A percentile compares a stretch with the other conserved stretches of the same genome.
Evolutionary conservation across 768 basidiomycete genomes (phyloP).

Genomic region (Russula brevipes): DNA sequence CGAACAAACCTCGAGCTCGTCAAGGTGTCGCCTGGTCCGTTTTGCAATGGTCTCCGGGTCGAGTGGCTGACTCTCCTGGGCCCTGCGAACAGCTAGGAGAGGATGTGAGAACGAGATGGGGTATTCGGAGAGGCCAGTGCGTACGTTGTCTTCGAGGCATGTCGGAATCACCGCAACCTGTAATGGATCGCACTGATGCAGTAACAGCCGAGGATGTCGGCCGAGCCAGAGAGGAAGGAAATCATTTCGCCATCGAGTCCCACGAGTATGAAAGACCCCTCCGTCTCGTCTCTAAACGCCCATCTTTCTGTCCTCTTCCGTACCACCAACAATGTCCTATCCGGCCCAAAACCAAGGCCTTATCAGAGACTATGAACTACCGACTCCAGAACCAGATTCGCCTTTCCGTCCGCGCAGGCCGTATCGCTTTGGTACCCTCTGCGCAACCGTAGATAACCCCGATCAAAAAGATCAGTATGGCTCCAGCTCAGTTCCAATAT

Average conservation of each 20-base stretch:
- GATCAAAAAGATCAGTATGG: slow-evolving; percentile 94
- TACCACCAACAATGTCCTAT: slow-evolving; percentile 9
- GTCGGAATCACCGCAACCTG: background rate
- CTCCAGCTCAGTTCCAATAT: slow-evolving; percentile 92
- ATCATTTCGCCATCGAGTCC: slow-evolving; percentile 24
- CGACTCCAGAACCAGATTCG: slow-evolving; percentile 79
- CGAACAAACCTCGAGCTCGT: slow-evolving; percentile 73
- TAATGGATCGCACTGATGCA: background rate
- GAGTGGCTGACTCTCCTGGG: slow-evolving; percentile 41
- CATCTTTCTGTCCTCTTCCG: background rate
- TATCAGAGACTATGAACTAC: slow-evolving; percentile 45
- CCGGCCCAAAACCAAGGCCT: slow-evolving; percentile 5
- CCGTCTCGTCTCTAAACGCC: background rate
- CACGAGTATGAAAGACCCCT: slow-evolving; percentile 16
- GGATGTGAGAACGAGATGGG: background rate
- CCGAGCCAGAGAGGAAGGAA: background rate
- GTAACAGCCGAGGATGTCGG: slow-evolving; percentile 13
- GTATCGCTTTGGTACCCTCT: slow-evolving; percentile 85
- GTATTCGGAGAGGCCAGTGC: background rate
- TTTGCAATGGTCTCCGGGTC: slow-evolving; percentile 67
- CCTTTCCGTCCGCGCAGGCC: slow-evolving; percentile 63
- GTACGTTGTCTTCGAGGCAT: slow-evolving; percentile 23
- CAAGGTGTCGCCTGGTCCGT: slow-evolving; percentile 70
- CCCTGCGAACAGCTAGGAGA: slow-evolving; percentile 42
- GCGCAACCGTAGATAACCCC: slow-evolving; percentile 89